These are phyloP conservation scores for Silene vulgaris DNA, from an alignment of 179 eudicot genomes.

Conservation along the genomic window DNA sequence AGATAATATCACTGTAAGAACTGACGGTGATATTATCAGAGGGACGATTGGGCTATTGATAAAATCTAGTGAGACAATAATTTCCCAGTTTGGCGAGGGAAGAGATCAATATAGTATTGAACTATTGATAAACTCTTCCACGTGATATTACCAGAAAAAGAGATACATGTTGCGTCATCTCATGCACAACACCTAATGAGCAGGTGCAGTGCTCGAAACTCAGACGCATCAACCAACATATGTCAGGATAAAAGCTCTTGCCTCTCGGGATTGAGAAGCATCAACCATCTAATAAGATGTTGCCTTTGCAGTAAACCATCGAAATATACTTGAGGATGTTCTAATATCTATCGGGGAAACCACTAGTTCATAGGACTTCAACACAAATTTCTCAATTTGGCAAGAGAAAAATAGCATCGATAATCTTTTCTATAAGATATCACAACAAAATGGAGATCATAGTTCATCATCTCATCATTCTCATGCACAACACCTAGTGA, in stretches of 20 bases:
- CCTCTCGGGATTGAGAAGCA: neutral
- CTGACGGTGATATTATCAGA: too few relatives aligned
- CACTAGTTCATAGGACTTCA: too few relatives aligned
- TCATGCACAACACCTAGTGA: conserved; percentile 21
- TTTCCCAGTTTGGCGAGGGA: conserved; percentile 18
- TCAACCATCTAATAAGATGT: neutral
- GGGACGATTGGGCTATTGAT: neutral
- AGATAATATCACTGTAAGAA: neutral
- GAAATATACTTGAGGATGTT: neutral
- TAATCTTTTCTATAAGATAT: neutral
- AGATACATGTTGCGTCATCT: conserved; percentile 20
- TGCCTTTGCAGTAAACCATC: neutral
- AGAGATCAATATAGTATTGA: neutral
- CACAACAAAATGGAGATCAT: conserved; percentile 13
- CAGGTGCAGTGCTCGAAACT: neutral
- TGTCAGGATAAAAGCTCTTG: neutral
- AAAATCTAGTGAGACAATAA: neutral
- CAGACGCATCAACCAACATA: neutral
- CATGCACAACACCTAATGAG: conserved; percentile 18
- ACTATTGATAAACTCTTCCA: neutral
- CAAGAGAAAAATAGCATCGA: neutral
- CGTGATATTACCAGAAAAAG: conserved; percentile 10
- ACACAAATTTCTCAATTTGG: neutral
- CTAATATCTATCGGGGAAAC: neutral
- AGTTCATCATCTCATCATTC: conserved; percentile 17